A percentile compares a stretch with the other conserved stretches of the same genome.
Evolutionary conservation across 2,329 filamentous ascomycete genomes (phyloP).

Genomic region (Geosmithia putterillii): DNA sequence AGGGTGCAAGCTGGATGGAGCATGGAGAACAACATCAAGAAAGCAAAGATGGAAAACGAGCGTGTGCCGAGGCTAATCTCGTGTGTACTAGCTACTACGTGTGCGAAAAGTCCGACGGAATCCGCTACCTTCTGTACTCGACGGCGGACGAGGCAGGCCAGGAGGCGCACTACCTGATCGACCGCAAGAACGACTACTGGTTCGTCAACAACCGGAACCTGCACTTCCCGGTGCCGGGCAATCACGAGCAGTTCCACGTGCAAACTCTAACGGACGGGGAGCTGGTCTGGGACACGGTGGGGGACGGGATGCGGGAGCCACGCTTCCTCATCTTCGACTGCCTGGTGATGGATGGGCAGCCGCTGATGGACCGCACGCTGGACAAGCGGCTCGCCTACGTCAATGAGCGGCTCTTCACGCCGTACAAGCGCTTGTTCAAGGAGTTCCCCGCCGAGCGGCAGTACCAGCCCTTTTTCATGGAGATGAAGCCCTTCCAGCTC

Average conservation of each 20-base stretch:
- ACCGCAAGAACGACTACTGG: slow-evolving; percentile 97
- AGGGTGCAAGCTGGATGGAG: not conserved
- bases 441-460: slow-evolving; percentile 56
- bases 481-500: slow-evolving; percentile 83
- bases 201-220: slow-evolving; percentile 57
- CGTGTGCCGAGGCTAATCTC: too few species aligned
- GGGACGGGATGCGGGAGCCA: slow-evolving; percentile 54
- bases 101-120: slow-evolving; percentile 95
- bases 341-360: slow-evolving; percentile 65
- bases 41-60: too few species aligned
- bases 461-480: slow-evolving; percentile 67
- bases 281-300: slow-evolving; percentile 71
- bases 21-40: too few species aligned
- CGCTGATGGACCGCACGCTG: slow-evolving; percentile 65
- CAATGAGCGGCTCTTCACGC: slow-evolving; percentile 61
- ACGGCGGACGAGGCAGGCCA: slow-evolving; percentile 47
- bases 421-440: slow-evolving; percentile 51
- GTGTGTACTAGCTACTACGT: slow-evolving; percentile 63
- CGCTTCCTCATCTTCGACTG: slow-evolving; percentile 93
- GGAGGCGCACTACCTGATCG: slow-evolving; percentile 84
- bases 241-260: slow-evolving; percentile 58
- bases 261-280: slow-evolving; percentile 86
- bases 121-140: slow-evolving; percentile 89
- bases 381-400: slow-evolving; percentile 87
- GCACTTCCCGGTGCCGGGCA: slow-evolving; percentile 65